Evolutionary conservation across 441 rosid species (phyloP).

Genomic region (Iberis amara): DNA sequence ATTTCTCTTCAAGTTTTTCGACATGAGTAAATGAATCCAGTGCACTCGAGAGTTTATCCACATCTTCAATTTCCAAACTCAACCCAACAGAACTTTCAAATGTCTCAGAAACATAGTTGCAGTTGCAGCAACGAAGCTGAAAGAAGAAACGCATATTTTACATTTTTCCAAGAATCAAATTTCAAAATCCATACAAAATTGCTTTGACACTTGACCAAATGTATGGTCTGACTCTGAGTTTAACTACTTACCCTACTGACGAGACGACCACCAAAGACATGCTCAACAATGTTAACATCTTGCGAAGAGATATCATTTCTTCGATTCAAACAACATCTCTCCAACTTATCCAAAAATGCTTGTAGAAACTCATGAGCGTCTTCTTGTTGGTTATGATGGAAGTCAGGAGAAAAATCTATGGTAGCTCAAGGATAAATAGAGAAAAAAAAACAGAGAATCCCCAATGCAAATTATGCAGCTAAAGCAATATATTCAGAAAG

Average conservation of each 20-base stretch:
- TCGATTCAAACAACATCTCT: conserved; percentile 26
- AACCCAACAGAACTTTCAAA: conserved; percentile 54
- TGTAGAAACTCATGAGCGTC: conserved; percentile 86
- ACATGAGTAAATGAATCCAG: conserved; percentile 65
- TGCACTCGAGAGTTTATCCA: conserved; percentile 44
- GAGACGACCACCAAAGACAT: conserved; percentile 65
- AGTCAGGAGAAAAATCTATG: conserved; percentile 54
- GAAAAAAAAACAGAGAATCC: neutral
- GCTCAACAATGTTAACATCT: conserved; percentile 43
- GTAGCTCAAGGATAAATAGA: conserved; percentile 33
- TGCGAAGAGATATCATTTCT: conserved; percentile 26
- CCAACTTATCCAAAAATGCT: conserved; percentile 28
- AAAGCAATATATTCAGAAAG: neutral
- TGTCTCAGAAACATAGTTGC: conserved; percentile 50
- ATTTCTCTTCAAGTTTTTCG: conserved; percentile 66
- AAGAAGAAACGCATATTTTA: neutral
- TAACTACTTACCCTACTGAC: conserved; percentile 67
- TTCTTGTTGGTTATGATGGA: conserved; percentile 59
- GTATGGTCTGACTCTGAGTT: too few relatives aligned
- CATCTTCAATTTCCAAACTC: conserved; percentile 75
- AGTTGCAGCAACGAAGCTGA: conserved; percentile 69
- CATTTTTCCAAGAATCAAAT: too few relatives aligned
- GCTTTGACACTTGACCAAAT: conserved; percentile 2
- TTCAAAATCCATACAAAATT: conserved; percentile 2
- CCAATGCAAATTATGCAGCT: neutral